A percentile compares a stretch with the other conserved stretches of the same genome.
Conservation (phyloP, 805 yeast species). For the Yarrowia porcina region DNA sequence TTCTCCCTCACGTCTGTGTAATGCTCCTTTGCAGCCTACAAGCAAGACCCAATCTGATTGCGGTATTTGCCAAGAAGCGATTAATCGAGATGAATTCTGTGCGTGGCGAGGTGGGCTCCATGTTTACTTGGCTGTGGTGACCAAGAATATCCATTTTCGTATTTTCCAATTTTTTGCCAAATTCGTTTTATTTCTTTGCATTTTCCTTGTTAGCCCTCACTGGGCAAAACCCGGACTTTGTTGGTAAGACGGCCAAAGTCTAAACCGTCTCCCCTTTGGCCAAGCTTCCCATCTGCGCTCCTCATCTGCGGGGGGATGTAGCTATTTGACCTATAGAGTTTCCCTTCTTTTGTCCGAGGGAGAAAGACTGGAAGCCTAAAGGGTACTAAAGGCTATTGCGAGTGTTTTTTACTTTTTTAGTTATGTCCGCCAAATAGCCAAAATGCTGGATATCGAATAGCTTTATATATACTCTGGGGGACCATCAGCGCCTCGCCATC, state of each 20-base stretch:
- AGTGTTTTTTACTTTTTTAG: slow-evolving; percentile 7
- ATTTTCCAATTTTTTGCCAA: too few relatives aligned
- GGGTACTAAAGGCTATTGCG: slow-evolving; percentile 1
- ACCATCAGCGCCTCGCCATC: slow-evolving; percentile 15
- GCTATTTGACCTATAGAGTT: slow-evolving; percentile 1
- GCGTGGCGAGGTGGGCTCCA: too few relatives aligned
- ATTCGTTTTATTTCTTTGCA: not conserved
- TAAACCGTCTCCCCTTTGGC: not conserved
- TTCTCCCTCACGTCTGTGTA: not conserved
- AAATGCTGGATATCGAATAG: slow-evolving; percentile 20
- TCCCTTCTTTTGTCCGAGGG: slow-evolving; percentile 19
- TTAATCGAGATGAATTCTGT: not conserved
- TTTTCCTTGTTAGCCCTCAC: not conserved
- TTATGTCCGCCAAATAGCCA: slow-evolving; percentile 21
- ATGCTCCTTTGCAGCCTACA: slow-evolving; percentile 17
- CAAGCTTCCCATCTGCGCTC: slow-evolving; percentile 23
- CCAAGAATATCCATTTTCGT: too few relatives aligned
- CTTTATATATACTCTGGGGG: slow-evolving; percentile 21
- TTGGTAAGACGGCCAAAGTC: slow-evolving; percentile 2
- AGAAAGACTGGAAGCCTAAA: slow-evolving; percentile 17
- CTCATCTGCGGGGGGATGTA: slow-evolving; percentile 24
- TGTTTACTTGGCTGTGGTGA: too few relatives aligned
- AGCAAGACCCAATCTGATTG: slow-evolving; percentile 15
- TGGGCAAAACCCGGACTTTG: slow-evolving; percentile 17
- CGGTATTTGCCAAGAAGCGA: slow-evolving; percentile 19